phyloP scores from a whole-genome alignment of 176 grass and related monocot genomes.

The Carex kokanica region DNA sequence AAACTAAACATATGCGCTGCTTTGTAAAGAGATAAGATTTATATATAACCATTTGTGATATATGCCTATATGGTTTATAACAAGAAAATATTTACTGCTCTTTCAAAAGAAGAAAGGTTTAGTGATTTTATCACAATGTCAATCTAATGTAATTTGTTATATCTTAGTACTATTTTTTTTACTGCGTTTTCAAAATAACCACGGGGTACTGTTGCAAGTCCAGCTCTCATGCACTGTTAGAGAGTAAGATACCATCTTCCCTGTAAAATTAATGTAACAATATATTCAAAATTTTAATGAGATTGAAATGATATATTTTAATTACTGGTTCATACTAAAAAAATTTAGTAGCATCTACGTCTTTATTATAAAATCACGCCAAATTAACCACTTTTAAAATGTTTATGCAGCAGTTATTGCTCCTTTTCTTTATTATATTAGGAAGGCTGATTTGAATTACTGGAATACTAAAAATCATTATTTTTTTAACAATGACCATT shows the following conservation, averaged over 20 bases:
- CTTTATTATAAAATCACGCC: background rate
- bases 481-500: too few species aligned
- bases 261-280: too few species aligned
- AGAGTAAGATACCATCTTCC: too few species aligned
- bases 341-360: background rate
- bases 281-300: background rate
- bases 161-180: background rate
- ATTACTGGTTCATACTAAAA: background rate
- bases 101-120: background rate
- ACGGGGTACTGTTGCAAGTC: too few species aligned
- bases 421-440: background rate
- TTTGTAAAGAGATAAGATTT: too few species aligned
- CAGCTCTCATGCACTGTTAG: too few species aligned
- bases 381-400: background rate
- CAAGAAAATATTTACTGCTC: background rate
- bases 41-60: too few species aligned
- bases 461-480: background rate
- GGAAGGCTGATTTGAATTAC: background rate
- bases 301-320: background rate
- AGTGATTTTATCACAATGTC: background rate
- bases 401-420: background rate
- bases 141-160: background rate
- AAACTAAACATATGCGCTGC: too few species aligned
- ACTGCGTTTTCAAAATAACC: too few species aligned
- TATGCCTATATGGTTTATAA: too few species aligned